Base-by-base conservation (phyloP, 2,329 filamentous ascomycete genomes). In the Scedosporium dehoogii region DNA sequence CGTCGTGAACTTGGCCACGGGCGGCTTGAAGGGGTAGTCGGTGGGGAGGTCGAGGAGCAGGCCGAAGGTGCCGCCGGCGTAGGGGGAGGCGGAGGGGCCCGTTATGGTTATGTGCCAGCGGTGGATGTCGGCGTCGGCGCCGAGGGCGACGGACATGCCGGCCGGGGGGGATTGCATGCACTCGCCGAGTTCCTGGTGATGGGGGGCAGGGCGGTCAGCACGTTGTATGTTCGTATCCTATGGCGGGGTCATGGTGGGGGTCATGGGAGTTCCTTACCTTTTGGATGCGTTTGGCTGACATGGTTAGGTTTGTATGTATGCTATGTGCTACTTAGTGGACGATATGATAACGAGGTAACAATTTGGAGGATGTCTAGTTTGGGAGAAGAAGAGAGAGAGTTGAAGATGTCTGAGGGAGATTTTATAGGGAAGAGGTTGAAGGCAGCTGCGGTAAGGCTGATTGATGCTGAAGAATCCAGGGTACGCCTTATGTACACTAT, bases 21-120 rank as follows among this genome's bases (percentile, higher is more conserved):
- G 92, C 23, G 91, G 86, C 76, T 94, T 94, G 85, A 96, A 96
- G 42, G 92, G 92, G 79, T 96, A 96, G 70, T 91, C 88, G 68
- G 79, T 76, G 14, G 92, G 91, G 10, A 97, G 85, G 48, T 76
- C 81, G 68, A 96, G 80, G 65, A 86, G 76, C 65, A 97, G 77
- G 67, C 84, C 84, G 82, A 91, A 97, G 67, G 77, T 78, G 70
- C 92, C 92, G 68, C 85, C 87, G 79, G 74, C 70, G 76, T 83
- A 85, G 66, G 75, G 69, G 2, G 78, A 77, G 42, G 67, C 64
- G 3, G 74, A 58, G 0, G 82, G 81, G 1, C 80, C 80, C 2
- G 69, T 48, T 63, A 85, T 73, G 16, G 71, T 73, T 65, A 82
- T 71, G 71, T 79, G 75, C 83, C 83, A 85, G 46, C 70, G 76